Conservation (phyloP, 129 eudicot genomes). For the Glebionis coronaria region DNA sequence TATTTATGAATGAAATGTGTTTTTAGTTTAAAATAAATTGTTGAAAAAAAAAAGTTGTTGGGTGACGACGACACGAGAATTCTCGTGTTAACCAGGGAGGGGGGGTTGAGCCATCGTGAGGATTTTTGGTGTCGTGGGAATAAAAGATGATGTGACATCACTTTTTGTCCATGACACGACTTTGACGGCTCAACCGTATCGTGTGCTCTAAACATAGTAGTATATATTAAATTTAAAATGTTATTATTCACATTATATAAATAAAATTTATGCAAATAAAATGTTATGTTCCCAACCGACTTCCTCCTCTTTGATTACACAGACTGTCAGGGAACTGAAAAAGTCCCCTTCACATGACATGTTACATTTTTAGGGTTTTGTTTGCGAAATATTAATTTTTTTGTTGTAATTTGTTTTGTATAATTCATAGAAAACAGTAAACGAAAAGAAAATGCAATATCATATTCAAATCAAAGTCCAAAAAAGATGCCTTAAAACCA, state of each 20-base stretch:
- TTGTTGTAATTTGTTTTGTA: slow-evolving; percentile 4
- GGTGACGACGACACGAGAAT: too few relatives aligned
- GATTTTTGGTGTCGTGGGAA: too few relatives aligned
- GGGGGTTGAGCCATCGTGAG: too few relatives aligned
- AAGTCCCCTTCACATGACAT: slow-evolving; percentile 32
- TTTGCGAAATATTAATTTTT: slow-evolving; percentile 14
- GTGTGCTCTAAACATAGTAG: too few relatives aligned
- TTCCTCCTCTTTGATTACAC: slow-evolving; percentile 30
- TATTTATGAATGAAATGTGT: too few relatives aligned
- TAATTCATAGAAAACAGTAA: background rate
- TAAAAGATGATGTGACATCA: too few relatives aligned
- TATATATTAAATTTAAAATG: too few relatives aligned
- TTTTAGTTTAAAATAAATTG: too few relatives aligned
- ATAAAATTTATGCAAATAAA: slow-evolving; percentile 7
- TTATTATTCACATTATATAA: background rate
- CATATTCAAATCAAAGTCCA: background rate
- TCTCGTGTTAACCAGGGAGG: too few relatives aligned
- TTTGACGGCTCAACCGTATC: too few relatives aligned
- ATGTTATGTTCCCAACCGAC: slow-evolving; percentile 35
- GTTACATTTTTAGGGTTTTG: slow-evolving; percentile 28
- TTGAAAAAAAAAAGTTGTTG: too few relatives aligned
- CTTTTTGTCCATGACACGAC: too few relatives aligned
- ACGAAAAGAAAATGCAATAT: background rate
- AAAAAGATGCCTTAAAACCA: background rate
- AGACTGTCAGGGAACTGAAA: slow-evolving; percentile 36